Evolutionary conservation across 768 basidiomycete species (phyloP), one percentile per base, ranked within the genome.

Genomic region (Kwoniella shandongensis): DNA sequence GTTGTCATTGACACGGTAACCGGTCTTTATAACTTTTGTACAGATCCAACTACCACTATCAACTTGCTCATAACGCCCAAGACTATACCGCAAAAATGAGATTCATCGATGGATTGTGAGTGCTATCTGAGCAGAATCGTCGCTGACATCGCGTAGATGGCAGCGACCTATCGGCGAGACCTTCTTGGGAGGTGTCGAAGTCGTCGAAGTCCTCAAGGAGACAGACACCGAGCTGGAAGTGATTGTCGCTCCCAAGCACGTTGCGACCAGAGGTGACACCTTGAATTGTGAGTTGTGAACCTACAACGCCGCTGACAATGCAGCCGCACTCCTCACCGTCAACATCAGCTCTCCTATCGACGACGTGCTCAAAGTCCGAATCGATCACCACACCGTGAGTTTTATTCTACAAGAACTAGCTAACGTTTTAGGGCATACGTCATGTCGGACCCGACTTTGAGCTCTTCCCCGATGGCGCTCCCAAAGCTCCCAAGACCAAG

Each of bases 61-160:
- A 32, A 6, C 32, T 6, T 32, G 32, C 6, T 32, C 32, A 32
- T 6, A 32, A n/a, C n/a, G n/a, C n/a, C n/a, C n/a, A n/a, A n/a
- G n/a, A n/a, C n/a, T n/a, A n/a, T n/a, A n/a, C 42, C 20, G 20
- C 18, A 30, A 36, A 30, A 13, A 88, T 86, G 85, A 85, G 83
- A 68, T 85, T 86, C 79, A 86, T 83, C 79, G 86, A 87, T 76
- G 85, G 86, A 20, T 84, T 87, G 67, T 87, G 85, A 85, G 80
- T 86, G 22, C 74, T 32, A 36, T 84, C 62, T 84, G 84, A 27
- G 3, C 10, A 20, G 42, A 7, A 41, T 3, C 26, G 23, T 23
- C n/a, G 6, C 40, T 36, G 39, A 23, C 44, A 15, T 40, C 25
- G n/a, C n/a, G 42, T 30, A 62, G 65, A 22, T 73, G 71, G 71